phyloP scores from a whole-genome alignment of 257 asterid species.

The Plantago major region DNA sequence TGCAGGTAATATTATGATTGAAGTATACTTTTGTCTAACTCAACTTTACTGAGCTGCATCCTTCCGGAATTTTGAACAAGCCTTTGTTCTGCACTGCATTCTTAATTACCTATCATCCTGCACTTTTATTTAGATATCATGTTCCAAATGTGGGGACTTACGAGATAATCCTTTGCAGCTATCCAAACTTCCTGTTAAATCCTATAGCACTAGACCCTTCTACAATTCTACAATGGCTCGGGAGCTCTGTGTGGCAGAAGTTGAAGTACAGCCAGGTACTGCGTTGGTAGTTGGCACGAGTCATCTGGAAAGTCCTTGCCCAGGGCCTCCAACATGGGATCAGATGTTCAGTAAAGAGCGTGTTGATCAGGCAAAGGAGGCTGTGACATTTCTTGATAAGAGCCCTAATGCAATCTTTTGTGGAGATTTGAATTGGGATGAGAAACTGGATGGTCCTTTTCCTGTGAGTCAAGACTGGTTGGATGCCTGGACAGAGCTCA shows the following conservation, averaged over 20 bases:
- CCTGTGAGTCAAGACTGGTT: slow-evolving; percentile 69
- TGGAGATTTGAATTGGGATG: slow-evolving; percentile 99
- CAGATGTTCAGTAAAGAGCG: slow-evolving; percentile 96
- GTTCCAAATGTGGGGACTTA: neutral
- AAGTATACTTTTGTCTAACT: neutral
- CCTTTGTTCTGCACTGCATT: neutral
- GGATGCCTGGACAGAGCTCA: slow-evolving; percentile 78
- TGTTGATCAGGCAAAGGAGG: slow-evolving; percentile 74
- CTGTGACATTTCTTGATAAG: slow-evolving; percentile 49
- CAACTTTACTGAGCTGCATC: neutral
- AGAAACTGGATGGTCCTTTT: slow-evolving; percentile 74
- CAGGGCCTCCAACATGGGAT: slow-evolving; percentile 88
- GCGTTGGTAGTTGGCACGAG: slow-evolving; percentile 72
- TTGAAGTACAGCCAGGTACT: slow-evolving; percentile 38
- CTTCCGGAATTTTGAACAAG: neutral
- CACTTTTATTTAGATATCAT: neutral
- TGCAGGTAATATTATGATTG: slow-evolving; percentile 53
- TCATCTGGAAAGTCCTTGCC: slow-evolving; percentile 95
- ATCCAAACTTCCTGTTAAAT: slow-evolving; percentile 65
- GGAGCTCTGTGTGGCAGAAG: slow-evolving; percentile 65
- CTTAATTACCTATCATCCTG: neutral
- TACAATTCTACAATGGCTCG: slow-evolving; percentile 77
- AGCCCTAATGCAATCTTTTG: slow-evolving; percentile 66
- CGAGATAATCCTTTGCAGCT: slow-evolving; percentile 39
- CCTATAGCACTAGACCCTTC: slow-evolving; percentile 60